Evolutionary conservation across 192 early-diverging fungal species (phyloP).

Genomic region (Cladochytrium replicatum): DNA sequence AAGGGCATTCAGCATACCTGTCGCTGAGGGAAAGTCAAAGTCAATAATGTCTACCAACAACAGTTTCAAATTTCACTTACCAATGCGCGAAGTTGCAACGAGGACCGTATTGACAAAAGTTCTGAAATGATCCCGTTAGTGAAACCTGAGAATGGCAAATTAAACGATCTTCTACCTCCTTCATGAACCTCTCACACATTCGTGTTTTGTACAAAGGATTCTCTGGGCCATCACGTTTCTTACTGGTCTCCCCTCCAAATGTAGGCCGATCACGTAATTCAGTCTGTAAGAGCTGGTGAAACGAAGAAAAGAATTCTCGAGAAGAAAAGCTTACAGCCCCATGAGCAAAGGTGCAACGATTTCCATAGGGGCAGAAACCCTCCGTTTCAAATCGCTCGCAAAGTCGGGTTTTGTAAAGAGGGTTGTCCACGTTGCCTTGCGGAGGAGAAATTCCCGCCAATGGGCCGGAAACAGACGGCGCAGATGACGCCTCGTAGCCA

Average conservation of each 20-base stretch:
- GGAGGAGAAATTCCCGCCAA: neutral
- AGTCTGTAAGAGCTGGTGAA: too few species aligned
- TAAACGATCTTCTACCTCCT: too few species aligned
- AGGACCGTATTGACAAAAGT: constrained; percentile 73
- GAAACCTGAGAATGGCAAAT: too few species aligned
- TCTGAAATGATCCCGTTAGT: constrained; percentile 1
- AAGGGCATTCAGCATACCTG: too few species aligned
- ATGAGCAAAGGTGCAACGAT: constrained; percentile 67
- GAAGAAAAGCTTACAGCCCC: constrained; percentile 30
- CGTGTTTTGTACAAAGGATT: constrained; percentile 76
- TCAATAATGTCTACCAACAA: neutral
- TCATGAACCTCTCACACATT: constrained; percentile 71
- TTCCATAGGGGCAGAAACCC: constrained; percentile 59
- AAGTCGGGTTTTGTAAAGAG: constrained; percentile 77
- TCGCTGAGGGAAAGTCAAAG: constrained; percentile 17
- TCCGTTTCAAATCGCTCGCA: constrained; percentile 78
- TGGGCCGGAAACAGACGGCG: neutral
- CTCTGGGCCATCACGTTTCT: constrained; percentile 24
- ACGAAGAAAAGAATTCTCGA: neutral
- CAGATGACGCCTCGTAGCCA: neutral
- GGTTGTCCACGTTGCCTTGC: constrained; percentile 41
- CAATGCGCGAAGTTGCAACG: constrained; percentile 73
- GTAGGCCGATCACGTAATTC: constrained; percentile 53
- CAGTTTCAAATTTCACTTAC: too few species aligned
- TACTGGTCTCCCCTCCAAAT: constrained; percentile 8